These are phyloP conservation scores for Monosporascus sp. DNA, from an alignment of 2,329 filamentous ascomycete species.

Conservation along the genomic window DNA sequence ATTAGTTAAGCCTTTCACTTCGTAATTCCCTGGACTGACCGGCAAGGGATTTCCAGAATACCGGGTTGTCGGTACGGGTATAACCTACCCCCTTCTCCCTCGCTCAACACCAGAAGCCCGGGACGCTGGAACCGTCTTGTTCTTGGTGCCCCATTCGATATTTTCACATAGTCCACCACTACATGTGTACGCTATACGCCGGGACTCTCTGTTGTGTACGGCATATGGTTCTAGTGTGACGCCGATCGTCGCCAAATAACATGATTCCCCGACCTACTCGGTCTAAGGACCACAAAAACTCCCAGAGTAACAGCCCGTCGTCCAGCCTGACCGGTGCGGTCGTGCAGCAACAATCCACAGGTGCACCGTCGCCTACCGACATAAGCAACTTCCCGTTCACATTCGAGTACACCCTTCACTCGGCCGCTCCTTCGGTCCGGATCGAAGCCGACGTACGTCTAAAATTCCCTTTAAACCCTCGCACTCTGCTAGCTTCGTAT, in stretches of 20 bases:
- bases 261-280: background rate
- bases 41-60: background rate
- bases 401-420: slow-evolving; percentile 10
- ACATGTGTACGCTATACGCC: background rate
- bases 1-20: background rate
- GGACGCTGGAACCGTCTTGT: background rate
- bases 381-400: slow-evolving; percentile 15
- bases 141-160: background rate
- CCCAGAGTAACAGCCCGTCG: background rate
- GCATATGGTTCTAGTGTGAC: background rate
- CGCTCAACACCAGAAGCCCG: background rate
- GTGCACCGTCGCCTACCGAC: slow-evolving; percentile 5
- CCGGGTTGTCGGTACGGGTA: background rate
- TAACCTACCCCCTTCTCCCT: background rate
- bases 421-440: slow-evolving; percentile 8
- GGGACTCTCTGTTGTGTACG: background rate
- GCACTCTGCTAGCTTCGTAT: background rate
- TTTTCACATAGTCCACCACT: background rate
- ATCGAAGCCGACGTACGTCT: slow-evolving; percentile 14
- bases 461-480: background rate
- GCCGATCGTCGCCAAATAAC: background rate
- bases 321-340: background rate
- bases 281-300: background rate
- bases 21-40: background rate
- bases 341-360: background rate